Conservation (phyloP, 331 rosid genomes). For the Spiraea crenata region DNA sequence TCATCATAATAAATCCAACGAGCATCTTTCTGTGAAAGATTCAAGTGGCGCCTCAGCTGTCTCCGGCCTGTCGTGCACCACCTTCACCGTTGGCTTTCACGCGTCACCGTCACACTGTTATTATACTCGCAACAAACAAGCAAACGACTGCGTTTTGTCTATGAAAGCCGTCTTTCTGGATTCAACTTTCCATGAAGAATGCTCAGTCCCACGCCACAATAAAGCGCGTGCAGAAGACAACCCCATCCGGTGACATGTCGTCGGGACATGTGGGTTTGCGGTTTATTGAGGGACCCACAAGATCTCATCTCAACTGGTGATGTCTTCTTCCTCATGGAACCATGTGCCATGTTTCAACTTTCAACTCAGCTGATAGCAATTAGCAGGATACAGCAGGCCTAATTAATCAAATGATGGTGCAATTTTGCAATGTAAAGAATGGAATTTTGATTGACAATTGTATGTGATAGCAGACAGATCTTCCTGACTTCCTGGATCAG, state of each 20-base stretch:
- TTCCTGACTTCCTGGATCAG: neutral
- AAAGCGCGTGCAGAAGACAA: neutral
- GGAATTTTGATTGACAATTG: neutral
- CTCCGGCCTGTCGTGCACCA: slow-evolving; percentile 19
- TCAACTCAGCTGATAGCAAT: neutral
- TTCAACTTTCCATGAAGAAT: neutral
- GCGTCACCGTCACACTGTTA: neutral
- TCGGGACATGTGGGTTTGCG: neutral
- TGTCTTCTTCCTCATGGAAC: slow-evolving; percentile 21
- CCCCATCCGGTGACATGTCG: neutral
- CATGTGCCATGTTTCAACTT: slow-evolving; percentile 27
- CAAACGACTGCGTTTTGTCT: too few relatives aligned
- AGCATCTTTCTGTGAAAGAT: slow-evolving; percentile 1
- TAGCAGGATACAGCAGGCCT: neutral
- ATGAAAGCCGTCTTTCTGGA: too few relatives aligned
- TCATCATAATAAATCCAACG: neutral
- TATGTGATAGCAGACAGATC: neutral
- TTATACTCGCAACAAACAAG: neutral
- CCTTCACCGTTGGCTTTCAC: slow-evolving; percentile 8
- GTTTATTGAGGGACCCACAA: neutral
- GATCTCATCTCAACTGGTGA: neutral
- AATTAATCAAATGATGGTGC: neutral
- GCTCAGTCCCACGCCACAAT: neutral
- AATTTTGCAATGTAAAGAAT: neutral
- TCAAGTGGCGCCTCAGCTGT: slow-evolving; percentile 6